These are phyloP conservation scores for Chaetothyriales sp. DNA, from an alignment of 2,329 filamentous ascomycete genomes.

Conservation along the genomic window DNA sequence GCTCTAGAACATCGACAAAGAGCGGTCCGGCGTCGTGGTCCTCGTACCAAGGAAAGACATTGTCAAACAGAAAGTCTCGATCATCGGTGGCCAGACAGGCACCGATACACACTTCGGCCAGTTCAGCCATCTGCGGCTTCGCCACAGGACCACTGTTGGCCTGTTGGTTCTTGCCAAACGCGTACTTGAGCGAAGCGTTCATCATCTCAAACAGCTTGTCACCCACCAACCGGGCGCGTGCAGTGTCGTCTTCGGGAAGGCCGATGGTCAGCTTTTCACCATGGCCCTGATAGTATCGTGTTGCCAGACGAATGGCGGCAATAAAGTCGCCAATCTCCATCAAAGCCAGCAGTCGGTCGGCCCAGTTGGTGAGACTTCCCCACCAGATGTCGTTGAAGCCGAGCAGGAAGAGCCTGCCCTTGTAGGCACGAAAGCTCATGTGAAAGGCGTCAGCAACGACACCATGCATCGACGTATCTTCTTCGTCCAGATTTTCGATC, in stretches of 20 bases:
- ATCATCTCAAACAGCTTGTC: constrained; percentile 91
- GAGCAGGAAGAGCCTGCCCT: constrained; percentile 77
- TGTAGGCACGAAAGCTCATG: constrained; percentile 95
- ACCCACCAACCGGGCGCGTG: constrained; percentile 66
- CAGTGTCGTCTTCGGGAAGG: constrained; percentile 62
- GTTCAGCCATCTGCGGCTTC: constrained; percentile 52
- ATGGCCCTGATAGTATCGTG: constrained; percentile 78
- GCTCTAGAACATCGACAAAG: constrained; percentile 78
- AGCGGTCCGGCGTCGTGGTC: constrained; percentile 56
- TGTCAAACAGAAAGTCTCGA: constrained; percentile 73
- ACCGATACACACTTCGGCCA: constrained; percentile 69
- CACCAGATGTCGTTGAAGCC: constrained; percentile 90
- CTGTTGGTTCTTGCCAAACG: constrained; percentile 51
- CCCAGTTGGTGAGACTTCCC: constrained; percentile 90
- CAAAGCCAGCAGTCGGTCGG: constrained; percentile 75
- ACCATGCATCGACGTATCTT: constrained; percentile 79
- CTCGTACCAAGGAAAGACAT: constrained; percentile 81
- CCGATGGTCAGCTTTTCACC: constrained; percentile 92
- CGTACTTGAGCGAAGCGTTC: constrained; percentile 76
- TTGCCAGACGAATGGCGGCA: constrained; percentile 75
- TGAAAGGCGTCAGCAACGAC: constrained; percentile 95
- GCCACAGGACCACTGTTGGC: constrained; percentile 36
- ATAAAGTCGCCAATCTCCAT: constrained; percentile 98
- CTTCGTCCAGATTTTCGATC: constrained; percentile 76
- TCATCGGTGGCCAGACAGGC: constrained; percentile 68